Percentiles rank a stretch among this genome's conserved stretches.
Evolutionary conservation across 2,329 filamentous ascomycete genomes (phyloP).

Genomic region (Phoma sp.): DNA sequence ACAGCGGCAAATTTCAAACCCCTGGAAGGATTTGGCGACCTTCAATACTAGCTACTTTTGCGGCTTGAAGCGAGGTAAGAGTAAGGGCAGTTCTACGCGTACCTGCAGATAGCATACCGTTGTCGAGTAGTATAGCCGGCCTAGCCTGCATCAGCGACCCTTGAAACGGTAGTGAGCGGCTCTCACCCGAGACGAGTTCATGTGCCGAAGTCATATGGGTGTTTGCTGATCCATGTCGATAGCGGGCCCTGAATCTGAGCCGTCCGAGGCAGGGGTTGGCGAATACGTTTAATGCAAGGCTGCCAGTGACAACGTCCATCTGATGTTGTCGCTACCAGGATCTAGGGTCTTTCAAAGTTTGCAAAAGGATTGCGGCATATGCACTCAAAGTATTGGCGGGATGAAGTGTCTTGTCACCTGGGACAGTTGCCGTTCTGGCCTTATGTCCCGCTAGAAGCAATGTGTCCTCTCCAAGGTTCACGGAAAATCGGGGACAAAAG

Average conservation of each 20-base stretch:
- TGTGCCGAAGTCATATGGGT: slow-evolving; percentile 26
- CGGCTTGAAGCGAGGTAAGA: slow-evolving; percentile 6
- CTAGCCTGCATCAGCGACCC: slow-evolving; percentile 22
- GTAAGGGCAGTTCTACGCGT: slow-evolving; percentile 24
- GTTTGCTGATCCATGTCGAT: slow-evolving; percentile 22
- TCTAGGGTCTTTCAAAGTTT: slow-evolving; percentile 11
- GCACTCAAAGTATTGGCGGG: slow-evolving; percentile 19
- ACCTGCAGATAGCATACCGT: slow-evolving; percentile 36
- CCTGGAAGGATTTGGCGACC: slow-evolving; percentile 10
- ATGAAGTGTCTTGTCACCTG: slow-evolving; percentile 2
- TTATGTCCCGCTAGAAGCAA: not conserved
- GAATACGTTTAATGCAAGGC: slow-evolving; percentile 16
- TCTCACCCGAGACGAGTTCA: slow-evolving; percentile 30
- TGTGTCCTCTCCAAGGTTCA: slow-evolving; percentile 4
- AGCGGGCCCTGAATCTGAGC: slow-evolving; percentile 9
- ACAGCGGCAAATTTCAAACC: slow-evolving; percentile 7
- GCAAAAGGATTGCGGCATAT: slow-evolving; percentile 9
- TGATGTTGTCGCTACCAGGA: slow-evolving; percentile 15
- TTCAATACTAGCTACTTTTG: slow-evolving; percentile 8
- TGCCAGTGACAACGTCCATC: slow-evolving; percentile 8
- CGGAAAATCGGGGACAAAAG: not conserved
- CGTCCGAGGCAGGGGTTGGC: slow-evolving; percentile 13
- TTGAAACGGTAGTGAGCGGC: slow-evolving; percentile 28
- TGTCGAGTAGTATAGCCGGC: slow-evolving; percentile 22
- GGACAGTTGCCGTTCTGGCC: not conserved